Base-by-base conservation (phyloP, 139 green algal species). In the Coccomyxa sp. region DNA sequence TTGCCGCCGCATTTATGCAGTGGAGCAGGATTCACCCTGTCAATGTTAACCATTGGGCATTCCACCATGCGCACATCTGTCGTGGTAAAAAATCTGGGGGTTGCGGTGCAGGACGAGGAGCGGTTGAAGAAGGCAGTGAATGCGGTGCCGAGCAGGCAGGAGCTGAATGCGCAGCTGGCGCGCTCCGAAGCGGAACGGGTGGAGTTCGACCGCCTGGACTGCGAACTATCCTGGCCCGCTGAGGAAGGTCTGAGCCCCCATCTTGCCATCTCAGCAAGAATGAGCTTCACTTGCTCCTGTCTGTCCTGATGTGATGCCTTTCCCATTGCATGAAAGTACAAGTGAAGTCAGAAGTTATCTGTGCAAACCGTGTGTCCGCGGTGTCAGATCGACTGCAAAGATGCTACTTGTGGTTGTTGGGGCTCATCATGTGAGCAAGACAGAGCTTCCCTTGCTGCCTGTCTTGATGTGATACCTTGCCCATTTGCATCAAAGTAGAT, bases 161-260 rank as follows among this genome's bases (percentile, higher is more conserved):
- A 89, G 81, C 87, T 96, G 74, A 95, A 96, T 85, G 75, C 60
- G 63, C 81, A 87, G 85, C 80, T 95, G 38, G 91, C 91, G 9
- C 87, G 92, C 25, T 79, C 79, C 30, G 30, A 68, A 13, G 78
- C 87, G 30, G 89, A 92, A 86, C 71, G 81, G 68, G 86, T 77
- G 57, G 76, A 86, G 27, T 92, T 92, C 74, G 79, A 85, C 30
- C 57, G 67, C 13, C 78, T 92, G 57, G 89, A 94, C 78, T 45
- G 11, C 28, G 84, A 91, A 67, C n/a, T 88, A 30, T 23, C 83
- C 4, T 91, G 88, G 85, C 85, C 88, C 12, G 71, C 28, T 11
- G 63, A 71, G 63, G 18, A 71, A 71, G 63, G 63, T 25, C 18
- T 71, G 63, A 51, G 38, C 38, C 38, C 38, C 7, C 38, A 51